Conservation (phyloP, 2,329 filamentous ascomycete species). For the Aureobasidium leucospermi region DNA sequence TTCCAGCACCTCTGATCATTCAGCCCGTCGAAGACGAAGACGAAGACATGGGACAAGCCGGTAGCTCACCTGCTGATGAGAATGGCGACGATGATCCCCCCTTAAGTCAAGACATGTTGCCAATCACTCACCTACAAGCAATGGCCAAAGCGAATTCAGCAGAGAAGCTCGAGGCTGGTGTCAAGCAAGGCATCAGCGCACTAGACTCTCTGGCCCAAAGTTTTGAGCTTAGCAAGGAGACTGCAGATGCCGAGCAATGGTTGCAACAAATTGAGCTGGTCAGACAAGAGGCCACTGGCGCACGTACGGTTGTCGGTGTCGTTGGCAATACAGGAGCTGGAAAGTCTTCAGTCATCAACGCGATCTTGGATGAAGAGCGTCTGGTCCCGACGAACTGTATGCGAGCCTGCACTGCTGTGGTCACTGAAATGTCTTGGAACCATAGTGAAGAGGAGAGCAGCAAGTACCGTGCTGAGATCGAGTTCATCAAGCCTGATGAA, state of each 20-base stretch:
- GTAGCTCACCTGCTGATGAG: background rate
- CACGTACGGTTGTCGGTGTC: conserved; percentile 48
- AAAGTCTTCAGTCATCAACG: conserved; percentile 58
- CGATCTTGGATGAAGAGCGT: conserved; percentile 54
- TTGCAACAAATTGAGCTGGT: conserved; percentile 36
- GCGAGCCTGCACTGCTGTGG: conserved; percentile 54
- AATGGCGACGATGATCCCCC: background rate
- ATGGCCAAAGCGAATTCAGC: conserved; percentile 28
- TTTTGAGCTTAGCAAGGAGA: conserved; percentile 23
- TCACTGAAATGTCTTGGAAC: conserved; percentile 56
- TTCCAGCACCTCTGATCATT: background rate
- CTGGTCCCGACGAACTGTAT: conserved; percentile 51
- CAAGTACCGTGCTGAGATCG: conserved; percentile 49
- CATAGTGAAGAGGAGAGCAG: conserved; percentile 29
- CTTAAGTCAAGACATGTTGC: background rate
- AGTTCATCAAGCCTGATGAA: conserved; percentile 47
- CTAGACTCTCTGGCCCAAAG: conserved; percentile 29
- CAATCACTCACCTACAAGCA: conserved; percentile 21
- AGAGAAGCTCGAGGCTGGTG: conserved; percentile 33
- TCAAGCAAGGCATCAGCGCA: conserved; percentile 31
- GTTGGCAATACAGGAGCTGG: conserved; percentile 56
- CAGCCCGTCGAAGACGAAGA: background rate
- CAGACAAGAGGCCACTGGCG: conserved; percentile 31
- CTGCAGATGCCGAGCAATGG: conserved; percentile 34
- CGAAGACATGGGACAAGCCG: background rate